Evolutionary conservation across 768 basidiomycete genomes (phyloP), one percentile per base, ranked within the genome.

Genomic region (Tremella yokohamensis): DNA sequence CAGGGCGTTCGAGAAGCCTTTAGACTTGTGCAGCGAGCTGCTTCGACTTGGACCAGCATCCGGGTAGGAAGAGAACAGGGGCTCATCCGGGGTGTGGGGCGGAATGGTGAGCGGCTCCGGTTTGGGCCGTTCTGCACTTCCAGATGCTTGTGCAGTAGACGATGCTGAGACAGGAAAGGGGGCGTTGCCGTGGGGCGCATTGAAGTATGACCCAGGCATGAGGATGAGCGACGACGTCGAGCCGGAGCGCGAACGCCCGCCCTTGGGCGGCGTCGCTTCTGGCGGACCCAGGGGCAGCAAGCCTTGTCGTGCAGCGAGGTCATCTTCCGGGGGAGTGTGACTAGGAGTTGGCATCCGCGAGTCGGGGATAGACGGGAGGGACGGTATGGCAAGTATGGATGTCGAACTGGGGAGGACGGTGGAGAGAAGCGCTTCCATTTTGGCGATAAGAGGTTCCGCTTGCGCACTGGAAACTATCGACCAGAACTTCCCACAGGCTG

Each of bases 61-160:
- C n/a, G 71, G 69, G 50, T 70, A 73, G n/a, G 66, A 49, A 1
- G 69, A 73, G 57, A 73, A 73, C 4, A 70, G 44, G 1, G 72
- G 72, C 11, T 70, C 69, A 25, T 68, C 66, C 2, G 66, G 65
- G 3, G 66, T 65, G 1, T 48, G 60, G 1, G 49, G 26, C 0
- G 71, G 71, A 13, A 73, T 70, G 12, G 37, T 53, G 16, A 73
- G 53, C 13, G 60, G 62, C 6, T 65, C 50, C 1, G 66, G 68
- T 3, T 63, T 54, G 13, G 58, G 57, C 22, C 66, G 45, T 13
- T 67, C 66, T 19, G 52, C 40, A 11, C 29, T 34, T 6, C 29
- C 4, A 62, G 62, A 39, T 62, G 63, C 22, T 29, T 62, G 1
- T 62, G 61, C 8, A 8, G 66, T 52, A 9, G 57, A 29, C 1